Percentiles rank a stretch among this genome's conserved stretches.
phyloP scores from a whole-genome alignment of 805 yeast genomes.

The Torulaspora maleeae region DNA sequence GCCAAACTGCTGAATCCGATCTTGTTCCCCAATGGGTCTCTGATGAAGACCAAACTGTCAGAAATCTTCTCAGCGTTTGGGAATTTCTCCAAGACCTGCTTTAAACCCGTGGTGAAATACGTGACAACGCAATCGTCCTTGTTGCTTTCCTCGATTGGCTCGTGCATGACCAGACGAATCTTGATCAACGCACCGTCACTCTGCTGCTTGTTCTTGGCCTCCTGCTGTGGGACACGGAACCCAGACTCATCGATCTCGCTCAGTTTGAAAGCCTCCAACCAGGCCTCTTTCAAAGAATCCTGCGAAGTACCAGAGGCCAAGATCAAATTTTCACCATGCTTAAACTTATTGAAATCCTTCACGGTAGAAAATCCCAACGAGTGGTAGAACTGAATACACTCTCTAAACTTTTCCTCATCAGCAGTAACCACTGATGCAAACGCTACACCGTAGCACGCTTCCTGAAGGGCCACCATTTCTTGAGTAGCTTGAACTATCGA shows the following conservation, averaged over 20 bases:
- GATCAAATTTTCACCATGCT: slow-evolving; percentile 29
- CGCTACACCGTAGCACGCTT: slow-evolving; percentile 42
- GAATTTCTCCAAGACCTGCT: slow-evolving; percentile 24
- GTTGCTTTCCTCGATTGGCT: slow-evolving; percentile 35
- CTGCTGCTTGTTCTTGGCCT: slow-evolving; percentile 37
- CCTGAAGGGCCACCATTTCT: slow-evolving; percentile 22
- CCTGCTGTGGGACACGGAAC: slow-evolving; percentile 51
- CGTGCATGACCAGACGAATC: slow-evolving; percentile 41
- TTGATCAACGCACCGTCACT: slow-evolving; percentile 46
- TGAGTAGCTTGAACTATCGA: not conserved
- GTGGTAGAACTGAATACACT: slow-evolving; percentile 53
- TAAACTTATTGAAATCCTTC: slow-evolving; percentile 54
- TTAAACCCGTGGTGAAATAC: slow-evolving; percentile 41
- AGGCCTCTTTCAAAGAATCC: slow-evolving; percentile 63
- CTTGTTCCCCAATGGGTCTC: slow-evolving; percentile 63
- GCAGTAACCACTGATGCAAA: slow-evolving; percentile 59
- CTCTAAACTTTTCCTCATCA: slow-evolving; percentile 43
- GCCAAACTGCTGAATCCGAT: slow-evolving; percentile 51
- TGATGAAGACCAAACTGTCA: slow-evolving; percentile 25
- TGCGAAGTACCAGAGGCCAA: slow-evolving; percentile 52
- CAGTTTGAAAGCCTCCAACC: slow-evolving; percentile 68
- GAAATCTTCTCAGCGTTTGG: slow-evolving; percentile 24
- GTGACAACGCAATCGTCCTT: slow-evolving; percentile 23
- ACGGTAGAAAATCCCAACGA: slow-evolving; percentile 56
- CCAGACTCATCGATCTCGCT: slow-evolving; percentile 57